These are phyloP conservation scores for Malassezia vespertilionis DNA, from an alignment of 1,284 basidiomycete genomes.

Conservation along the genomic window DNA sequence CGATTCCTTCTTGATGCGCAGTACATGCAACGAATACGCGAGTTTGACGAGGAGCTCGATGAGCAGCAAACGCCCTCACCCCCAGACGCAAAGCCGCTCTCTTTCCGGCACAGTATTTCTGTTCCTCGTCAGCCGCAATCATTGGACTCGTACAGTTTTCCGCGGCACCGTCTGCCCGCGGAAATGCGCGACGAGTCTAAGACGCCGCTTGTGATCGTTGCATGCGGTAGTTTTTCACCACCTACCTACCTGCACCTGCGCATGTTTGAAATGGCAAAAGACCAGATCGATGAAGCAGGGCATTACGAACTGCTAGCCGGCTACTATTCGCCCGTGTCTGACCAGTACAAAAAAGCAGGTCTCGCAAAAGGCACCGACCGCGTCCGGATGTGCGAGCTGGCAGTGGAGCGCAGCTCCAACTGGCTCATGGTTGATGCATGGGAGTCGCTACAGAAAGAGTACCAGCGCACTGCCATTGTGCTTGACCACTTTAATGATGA, in stretches of 20 bases:
- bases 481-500: constrained; percentile 90
- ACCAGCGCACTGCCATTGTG: constrained; percentile 88
- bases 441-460: constrained; percentile 81
- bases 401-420: constrained; percentile 45
- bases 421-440: constrained; percentile 80
- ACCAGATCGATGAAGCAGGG: constrained; percentile 81
- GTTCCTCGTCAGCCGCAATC: constrained; percentile 32
- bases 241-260: constrained; percentile 57
- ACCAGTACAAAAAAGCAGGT: constrained; percentile 46
- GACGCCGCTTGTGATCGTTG: constrained; percentile 49
- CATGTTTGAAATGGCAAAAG: constrained; percentile 97
- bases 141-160: constrained; percentile 39
- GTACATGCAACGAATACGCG: constrained; percentile 11
- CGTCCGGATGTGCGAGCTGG: constrained; percentile 48
- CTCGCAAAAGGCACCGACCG: constrained; percentile 43
- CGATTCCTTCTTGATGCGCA: constrained; percentile 20
- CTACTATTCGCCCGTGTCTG: constrained; percentile 74
- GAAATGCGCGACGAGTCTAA: constrained; percentile 43
- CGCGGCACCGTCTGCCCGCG: constrained; percentile 38
- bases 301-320: constrained; percentile 86
- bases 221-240: constrained; percentile 54
- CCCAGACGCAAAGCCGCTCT: not conserved
- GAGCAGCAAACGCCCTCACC: not conserved
- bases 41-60: constrained; percentile 32
- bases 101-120: not conserved